Percentiles rank a stretch among this genome's conserved stretches.
These are phyloP conservation scores for Hemerocallis citrina DNA, from an alignment of 106 monocot species.

Conservation along the genomic window DNA sequence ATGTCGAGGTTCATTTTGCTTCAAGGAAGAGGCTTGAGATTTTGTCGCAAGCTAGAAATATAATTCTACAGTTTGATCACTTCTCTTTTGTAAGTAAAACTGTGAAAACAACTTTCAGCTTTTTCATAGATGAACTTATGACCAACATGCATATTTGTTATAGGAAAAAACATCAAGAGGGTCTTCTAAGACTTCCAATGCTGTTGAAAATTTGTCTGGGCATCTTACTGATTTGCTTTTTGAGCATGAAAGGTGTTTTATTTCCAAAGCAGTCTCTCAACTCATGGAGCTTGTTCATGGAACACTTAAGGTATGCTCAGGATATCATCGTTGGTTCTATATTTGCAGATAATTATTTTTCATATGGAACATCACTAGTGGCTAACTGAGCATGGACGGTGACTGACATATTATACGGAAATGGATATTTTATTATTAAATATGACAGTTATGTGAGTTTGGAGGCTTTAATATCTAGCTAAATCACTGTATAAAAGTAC, in stretches of 20 bases:
- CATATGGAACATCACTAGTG: background rate
- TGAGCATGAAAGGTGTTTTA: slow-evolving; percentile 47
- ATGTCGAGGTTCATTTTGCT: slow-evolving; percentile 93
- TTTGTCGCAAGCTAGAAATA: slow-evolving; percentile 62
- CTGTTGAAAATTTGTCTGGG: slow-evolving; percentile 17
- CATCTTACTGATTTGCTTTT: slow-evolving; percentile 69
- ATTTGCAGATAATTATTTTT: background rate
- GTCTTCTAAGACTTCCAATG: slow-evolving; percentile 21
- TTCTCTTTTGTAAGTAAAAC: slow-evolving; percentile 45
- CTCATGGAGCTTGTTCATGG: slow-evolving; percentile 84
- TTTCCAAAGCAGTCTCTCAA: slow-evolving; percentile 64
- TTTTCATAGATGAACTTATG: background rate
- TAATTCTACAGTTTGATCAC: slow-evolving; percentile 59
- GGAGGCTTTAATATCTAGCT: too few relatives aligned
- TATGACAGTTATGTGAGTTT: too few relatives aligned
- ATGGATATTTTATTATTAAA: too few relatives aligned
- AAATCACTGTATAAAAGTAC: too few relatives aligned
- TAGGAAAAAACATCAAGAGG: slow-evolving; percentile 23
- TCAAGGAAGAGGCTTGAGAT: slow-evolving; percentile 73
- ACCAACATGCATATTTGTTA: background rate
- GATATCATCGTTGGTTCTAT: too few relatives aligned
- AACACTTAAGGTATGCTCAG: slow-evolving; percentile 70
- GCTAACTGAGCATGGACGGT: too few relatives aligned
- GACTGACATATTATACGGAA: too few relatives aligned
- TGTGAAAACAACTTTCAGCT: background rate